phyloP scores from a whole-genome alignment of 164 flowering plant species.

The Paratinospora sagittata region DNA sequence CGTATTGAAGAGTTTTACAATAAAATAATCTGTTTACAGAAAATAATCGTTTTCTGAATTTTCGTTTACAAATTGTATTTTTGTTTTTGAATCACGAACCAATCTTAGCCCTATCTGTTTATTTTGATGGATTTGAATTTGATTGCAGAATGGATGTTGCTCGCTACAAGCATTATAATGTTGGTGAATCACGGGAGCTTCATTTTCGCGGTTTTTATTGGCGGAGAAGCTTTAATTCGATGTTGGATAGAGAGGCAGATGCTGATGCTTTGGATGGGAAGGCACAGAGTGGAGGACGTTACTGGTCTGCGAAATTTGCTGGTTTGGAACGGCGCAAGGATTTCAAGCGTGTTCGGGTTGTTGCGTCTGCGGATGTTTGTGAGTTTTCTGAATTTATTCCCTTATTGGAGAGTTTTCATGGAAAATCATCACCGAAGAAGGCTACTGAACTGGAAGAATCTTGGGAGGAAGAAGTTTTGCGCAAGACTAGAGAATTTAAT shows the following conservation, averaged over 20 bases:
- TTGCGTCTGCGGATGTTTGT: slow-evolving; percentile 21
- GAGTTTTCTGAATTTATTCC: slow-evolving; percentile 50
- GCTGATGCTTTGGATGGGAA: slow-evolving; percentile 57
- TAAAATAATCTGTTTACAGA: too few species aligned
- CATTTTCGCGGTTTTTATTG: slow-evolving; percentile 16
- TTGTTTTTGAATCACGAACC: too few species aligned
- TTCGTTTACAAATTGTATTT: too few species aligned
- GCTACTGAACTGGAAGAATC: slow-evolving; percentile 53
- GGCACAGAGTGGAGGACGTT: slow-evolving; percentile 62
- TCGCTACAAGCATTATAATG: slow-evolving; percentile 45
- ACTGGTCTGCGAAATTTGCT: slow-evolving; percentile 71
- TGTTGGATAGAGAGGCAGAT: slow-evolving; percentile 57
- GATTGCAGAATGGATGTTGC: slow-evolving; percentile 82
- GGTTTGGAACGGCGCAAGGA: slow-evolving; percentile 68
- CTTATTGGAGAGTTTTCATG: slow-evolving; percentile 28
- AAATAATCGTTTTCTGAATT: too few species aligned
- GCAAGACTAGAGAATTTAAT: slow-evolving; percentile 59
- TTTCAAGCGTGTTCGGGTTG: slow-evolving; percentile 49
- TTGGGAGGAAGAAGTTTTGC: slow-evolving; percentile 87
- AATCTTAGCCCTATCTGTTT: too few species aligned
- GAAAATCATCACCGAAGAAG: slow-evolving; percentile 11
- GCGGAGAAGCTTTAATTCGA: slow-evolving; percentile 20
- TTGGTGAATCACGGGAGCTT: slow-evolving; percentile 22
- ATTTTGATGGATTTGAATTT: neutral
- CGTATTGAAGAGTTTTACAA: too few species aligned